Evolutionary conservation across 768 basidiomycete genomes (phyloP), one percentile per base, ranked within the genome.

Genomic region (Pleurotus tuber-regium): DNA sequence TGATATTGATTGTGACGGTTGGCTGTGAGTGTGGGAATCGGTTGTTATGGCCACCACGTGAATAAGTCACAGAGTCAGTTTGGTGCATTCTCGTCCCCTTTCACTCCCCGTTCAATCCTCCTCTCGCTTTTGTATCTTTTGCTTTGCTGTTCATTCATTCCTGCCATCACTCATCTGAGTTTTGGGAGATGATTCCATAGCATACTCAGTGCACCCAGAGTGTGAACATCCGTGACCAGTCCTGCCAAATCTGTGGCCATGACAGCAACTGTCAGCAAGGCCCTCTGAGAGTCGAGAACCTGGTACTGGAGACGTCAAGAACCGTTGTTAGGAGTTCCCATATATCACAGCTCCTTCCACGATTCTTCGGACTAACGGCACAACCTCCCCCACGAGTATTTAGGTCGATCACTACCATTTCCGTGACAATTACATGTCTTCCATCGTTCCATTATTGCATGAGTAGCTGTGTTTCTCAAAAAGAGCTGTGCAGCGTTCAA

Each of bases 1-100:
- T 48, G 46, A 48, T 48, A 33, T 48, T n/a, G 43, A n/a, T n/a
- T 14, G 25, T 44, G 26, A 44, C 43, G 25, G 43, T 35, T 48
- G 31, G 29, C 29, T 33, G 46, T 35, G 31, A 35, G n/a, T 24
- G 46, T 48, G 46, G 31, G 46, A 48, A 48, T 48, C 12, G 31
- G 46, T 48, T 48, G 46, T 21, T 48, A 48, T 48, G 46, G 31
- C 30, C 31, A 48, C 46, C 18, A 16, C 46, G n/a, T 48, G 31
- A 24, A 35, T 23, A 12, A n/a, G 31, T 12, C 46, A 48, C 21
- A 21, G 46, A n/a, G 18, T 21, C 12, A 38, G 21, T n/a, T 38
- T 16, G 35, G 14, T 23, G 21, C 41, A 42, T 42, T 42, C 41
- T 48, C 12, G 46, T 21, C 28, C 29, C 23, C 16, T 21, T 25